Conservation (phyloP, 2,329 filamentous ascomycete species). For the Pseudogymnoascus sp. region DNA sequence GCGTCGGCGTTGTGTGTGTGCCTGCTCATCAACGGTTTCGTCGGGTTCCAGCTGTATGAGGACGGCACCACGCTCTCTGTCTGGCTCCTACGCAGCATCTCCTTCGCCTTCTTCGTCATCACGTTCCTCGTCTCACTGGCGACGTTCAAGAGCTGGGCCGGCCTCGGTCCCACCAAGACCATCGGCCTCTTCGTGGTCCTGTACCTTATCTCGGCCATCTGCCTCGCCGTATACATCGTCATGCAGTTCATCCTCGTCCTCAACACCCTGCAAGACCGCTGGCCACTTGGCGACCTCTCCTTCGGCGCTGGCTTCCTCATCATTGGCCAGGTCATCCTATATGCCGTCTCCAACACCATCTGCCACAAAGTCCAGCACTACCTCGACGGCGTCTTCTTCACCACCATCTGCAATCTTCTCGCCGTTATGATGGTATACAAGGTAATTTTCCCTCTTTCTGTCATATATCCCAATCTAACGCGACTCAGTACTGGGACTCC, state of each 20-base stretch:
- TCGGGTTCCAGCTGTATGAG: constrained; percentile 97
- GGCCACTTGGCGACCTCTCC: constrained; percentile 85
- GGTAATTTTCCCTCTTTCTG: constrained; percentile 40
- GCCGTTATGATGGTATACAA: constrained; percentile 99
- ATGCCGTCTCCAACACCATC: constrained; percentile 79
- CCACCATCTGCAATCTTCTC: constrained; percentile 85
- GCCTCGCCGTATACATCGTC: constrained; percentile 74
- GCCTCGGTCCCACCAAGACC: constrained; percentile 77
- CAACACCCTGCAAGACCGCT: constrained; percentile 87
- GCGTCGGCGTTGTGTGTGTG: constrained; percentile 80
- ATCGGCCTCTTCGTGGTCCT: constrained; percentile 84
- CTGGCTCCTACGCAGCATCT: constrained; percentile 80
- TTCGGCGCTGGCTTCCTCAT: constrained; percentile 91
- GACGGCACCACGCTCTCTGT: constrained; percentile 90
- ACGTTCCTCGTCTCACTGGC: constrained; percentile 80
- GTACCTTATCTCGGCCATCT: constrained; percentile 84
- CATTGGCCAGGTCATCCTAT: constrained; percentile 84
- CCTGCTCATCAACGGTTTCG: constrained; percentile 92
- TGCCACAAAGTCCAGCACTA: constrained; percentile 85
- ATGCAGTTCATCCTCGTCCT: constrained; percentile 85
- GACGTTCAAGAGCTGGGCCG: constrained; percentile 89
- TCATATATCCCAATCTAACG: constrained; percentile 25
- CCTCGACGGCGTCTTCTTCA: constrained; percentile 88
- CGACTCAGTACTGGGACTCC: constrained; percentile 85
- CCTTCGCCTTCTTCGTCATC: constrained; percentile 74